Conservation (phyloP, 768 basidiomycete species). For the Psilocybe tampanensis region DNA sequence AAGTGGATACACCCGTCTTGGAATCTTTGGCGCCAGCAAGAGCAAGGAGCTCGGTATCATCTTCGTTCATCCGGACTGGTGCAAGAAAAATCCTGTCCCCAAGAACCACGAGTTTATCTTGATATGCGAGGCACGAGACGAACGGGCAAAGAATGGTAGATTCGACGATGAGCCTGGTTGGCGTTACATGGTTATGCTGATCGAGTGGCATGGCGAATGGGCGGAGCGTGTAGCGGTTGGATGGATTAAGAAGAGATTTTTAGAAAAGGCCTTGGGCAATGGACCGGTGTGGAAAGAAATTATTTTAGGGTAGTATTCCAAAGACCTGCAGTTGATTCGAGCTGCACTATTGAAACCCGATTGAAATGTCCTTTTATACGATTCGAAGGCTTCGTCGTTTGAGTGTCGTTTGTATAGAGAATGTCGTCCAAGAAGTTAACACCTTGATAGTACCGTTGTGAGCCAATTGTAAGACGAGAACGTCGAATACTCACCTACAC, state of each 20-base stretch:
- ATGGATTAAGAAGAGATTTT: constrained; percentile 1
- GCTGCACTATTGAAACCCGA: too few relatives aligned
- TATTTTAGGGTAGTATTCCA: constrained; percentile 10
- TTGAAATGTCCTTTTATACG: too few relatives aligned
- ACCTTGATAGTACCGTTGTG: too few relatives aligned
- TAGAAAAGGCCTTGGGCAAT: not conserved
- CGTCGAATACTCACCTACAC: too few relatives aligned
- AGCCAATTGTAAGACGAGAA: too few relatives aligned
- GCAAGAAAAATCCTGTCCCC: not conserved
- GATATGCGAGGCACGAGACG: constrained; percentile 11
- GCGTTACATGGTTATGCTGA: constrained; percentile 13
- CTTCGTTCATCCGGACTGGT: constrained; percentile 7
- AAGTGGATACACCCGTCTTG: not conserved
- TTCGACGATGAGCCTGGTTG: constrained; percentile 8
- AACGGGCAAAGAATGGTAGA: not conserved
- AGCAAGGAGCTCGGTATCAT: constrained; percentile 2
- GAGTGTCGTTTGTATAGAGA: too few relatives aligned
- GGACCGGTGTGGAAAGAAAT: constrained; percentile 17
- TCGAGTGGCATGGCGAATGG: constrained; percentile 17
- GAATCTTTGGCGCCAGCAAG: constrained; percentile 6
- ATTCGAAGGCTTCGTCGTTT: too few relatives aligned
- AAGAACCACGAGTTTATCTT: constrained; percentile 10
- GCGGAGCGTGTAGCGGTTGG: constrained; percentile 13
- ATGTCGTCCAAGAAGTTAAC: too few relatives aligned
- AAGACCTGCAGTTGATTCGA: too few relatives aligned